phyloP scores from a whole-genome alignment of 108 stramenopile genomes.

The Fragilaria radians region DNA sequence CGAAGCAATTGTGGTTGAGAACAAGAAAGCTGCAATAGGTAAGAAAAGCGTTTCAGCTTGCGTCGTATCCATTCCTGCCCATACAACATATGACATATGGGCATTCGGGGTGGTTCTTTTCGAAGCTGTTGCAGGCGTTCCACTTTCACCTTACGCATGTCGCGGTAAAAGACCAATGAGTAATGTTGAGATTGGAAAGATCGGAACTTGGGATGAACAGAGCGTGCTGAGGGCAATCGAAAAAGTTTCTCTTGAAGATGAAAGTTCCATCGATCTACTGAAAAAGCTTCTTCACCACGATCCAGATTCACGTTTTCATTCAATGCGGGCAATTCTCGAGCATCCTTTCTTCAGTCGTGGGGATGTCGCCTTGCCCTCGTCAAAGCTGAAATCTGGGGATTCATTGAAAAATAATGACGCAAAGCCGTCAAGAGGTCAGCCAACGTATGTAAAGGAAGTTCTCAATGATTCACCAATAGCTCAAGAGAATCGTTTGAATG shows the following conservation, averaged over 20 bases:
- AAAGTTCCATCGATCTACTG: conserved; percentile 45
- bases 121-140: conserved; percentile 70
- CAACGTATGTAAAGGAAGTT: too few species aligned
- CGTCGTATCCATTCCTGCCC: conserved; percentile 61
- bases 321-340: conserved; percentile 67
- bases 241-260: conserved; percentile 46
- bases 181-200: conserved; percentile 56
- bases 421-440: too few species aligned
- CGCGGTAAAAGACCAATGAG: conserved; percentile 79
- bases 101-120: conserved; percentile 76
- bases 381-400: too few species aligned
- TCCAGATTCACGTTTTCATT: conserved; percentile 41
- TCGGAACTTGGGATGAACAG: conserved; percentile 79
- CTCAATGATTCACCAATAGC: too few species aligned
- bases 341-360: conserved; percentile 66
- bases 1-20: conserved; percentile 66
- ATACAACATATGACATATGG: conserved; percentile 78
- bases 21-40: conserved; percentile 43
- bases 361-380: not conserved
- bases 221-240: conserved; percentile 59
- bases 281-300: conserved; percentile 64
- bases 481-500: too few species aligned
- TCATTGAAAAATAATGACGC: too few species aligned
- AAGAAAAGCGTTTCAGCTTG: conserved; percentile 57
- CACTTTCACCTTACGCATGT: conserved; percentile 74